A percentile compares a stretch with the other conserved stretches of the same genome.
Evolutionary conservation across 768 basidiomycete species (phyloP).

Genomic region (Hydnum rufescens): DNA sequence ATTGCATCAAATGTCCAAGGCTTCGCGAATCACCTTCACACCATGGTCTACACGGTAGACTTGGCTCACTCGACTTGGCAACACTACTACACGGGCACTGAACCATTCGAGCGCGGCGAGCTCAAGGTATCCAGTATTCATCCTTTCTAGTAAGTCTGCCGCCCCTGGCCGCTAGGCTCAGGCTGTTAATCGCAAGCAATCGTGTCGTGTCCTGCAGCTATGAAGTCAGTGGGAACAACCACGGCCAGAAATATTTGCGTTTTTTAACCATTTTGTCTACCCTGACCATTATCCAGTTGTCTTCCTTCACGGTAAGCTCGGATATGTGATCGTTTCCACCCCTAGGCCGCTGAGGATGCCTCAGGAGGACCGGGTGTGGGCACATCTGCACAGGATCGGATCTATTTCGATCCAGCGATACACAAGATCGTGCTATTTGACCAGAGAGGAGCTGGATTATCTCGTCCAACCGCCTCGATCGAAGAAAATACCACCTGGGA

Average conservation of each 20-base stretch:
- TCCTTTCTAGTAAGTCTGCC: constrained; percentile 14
- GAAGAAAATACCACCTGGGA: constrained; percentile 92
- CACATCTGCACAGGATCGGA: constrained; percentile 40
- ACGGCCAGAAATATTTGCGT: constrained; percentile 25
- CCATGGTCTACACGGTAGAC: constrained; percentile 14
- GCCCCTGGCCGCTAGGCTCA: not conserved
- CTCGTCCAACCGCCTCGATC: constrained; percentile 32
- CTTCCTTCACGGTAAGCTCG: constrained; percentile 48
- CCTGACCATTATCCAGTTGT: constrained; percentile 29
- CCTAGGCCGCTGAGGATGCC: not conserved
- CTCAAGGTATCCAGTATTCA: constrained; percentile 18
- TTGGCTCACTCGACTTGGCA: too few relatives aligned
- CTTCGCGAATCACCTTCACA: not conserved
- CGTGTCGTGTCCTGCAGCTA: constrained; percentile 29
- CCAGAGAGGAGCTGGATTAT: constrained; percentile 60
- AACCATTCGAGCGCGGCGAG: constrained; percentile 15
- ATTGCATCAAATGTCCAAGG: too few relatives aligned
- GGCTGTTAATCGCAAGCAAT: not conserved
- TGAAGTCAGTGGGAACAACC: constrained; percentile 59
- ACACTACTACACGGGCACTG: constrained; percentile 10
- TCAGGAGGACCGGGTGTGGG: constrained; percentile 71
- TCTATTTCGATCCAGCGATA: constrained; percentile 67
- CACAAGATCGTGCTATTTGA: constrained; percentile 73
- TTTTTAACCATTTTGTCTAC: not conserved
- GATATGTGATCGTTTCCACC: not conserved